A percentile compares a stretch with the other conserved stretches of the same genome.
These are phyloP conservation scores for Fusarium fujikuroi DNA, from an alignment of 2,329 filamentous ascomycete species.

Conservation along the genomic window DNA sequence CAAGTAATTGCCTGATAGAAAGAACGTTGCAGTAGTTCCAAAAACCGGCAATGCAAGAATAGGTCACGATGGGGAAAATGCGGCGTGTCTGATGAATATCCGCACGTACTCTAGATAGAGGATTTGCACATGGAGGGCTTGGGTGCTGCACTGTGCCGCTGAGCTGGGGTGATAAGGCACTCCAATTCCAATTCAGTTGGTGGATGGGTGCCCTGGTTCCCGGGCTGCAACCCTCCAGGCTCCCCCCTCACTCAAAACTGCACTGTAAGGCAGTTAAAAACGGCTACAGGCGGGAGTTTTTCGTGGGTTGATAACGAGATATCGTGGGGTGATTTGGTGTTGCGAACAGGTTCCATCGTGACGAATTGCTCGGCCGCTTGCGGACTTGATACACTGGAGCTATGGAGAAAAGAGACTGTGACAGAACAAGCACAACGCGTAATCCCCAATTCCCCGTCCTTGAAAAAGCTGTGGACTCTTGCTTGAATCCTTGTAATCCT, in stretches of 20 bases:
- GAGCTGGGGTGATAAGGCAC: conserved; percentile 37
- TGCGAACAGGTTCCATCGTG: background rate
- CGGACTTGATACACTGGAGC: background rate
- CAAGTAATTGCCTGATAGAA: conserved; percentile 30
- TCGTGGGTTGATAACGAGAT: conserved; percentile 20
- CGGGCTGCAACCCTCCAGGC: conserved; percentile 23
- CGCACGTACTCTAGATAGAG: conserved; percentile 8
- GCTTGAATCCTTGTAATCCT: conserved; percentile 12
- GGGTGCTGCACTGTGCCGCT: conserved; percentile 29
- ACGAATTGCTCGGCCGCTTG: background rate
- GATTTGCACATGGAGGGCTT: conserved; percentile 21
- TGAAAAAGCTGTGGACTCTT: conserved; percentile 23
- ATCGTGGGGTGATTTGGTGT: conserved; percentile 26
- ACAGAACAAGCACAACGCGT: conserved; percentile 20
- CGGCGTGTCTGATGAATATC: conserved; percentile 2
- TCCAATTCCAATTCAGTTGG: conserved; percentile 28
- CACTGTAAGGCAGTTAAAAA: background rate
- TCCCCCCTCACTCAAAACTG: background rate
- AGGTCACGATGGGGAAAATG: conserved; percentile 9
- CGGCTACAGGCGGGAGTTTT: conserved; percentile 37
- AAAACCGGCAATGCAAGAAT: conserved; percentile 8
- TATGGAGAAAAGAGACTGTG: conserved; percentile 12
- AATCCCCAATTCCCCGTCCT: conserved; percentile 29
- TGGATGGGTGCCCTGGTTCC: conserved; percentile 8
- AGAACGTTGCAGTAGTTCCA: conserved; percentile 29